A percentile compares a stretch with the other conserved stretches of the same genome.
phyloP scores from a whole-genome alignment of 176 grass and related monocot species.

The Oryza brachyantha region DNA sequence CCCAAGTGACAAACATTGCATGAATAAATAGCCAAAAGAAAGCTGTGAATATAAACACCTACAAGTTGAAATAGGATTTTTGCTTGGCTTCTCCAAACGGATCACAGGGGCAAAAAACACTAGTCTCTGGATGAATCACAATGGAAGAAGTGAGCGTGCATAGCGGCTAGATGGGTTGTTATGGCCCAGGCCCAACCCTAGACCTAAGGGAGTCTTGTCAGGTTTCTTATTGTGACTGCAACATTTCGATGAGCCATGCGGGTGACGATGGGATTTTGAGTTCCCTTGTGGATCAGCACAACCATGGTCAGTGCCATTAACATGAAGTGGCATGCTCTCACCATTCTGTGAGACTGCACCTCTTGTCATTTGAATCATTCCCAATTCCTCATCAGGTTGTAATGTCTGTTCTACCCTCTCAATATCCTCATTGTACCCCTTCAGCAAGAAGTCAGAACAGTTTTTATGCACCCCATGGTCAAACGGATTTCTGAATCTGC shows the following conservation, averaged over 20 bases:
- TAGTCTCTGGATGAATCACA: slow-evolving; percentile 47
- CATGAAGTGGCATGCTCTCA: slow-evolving; percentile 41
- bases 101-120: slow-evolving; percentile 48
- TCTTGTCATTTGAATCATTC: slow-evolving; percentile 63
- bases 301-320: slow-evolving; percentile 45
- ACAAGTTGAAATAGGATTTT: slow-evolving; percentile 24
- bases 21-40: slow-evolving; percentile 29
- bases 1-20: neutral
- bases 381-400: slow-evolving; percentile 57
- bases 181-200: slow-evolving; percentile 69
- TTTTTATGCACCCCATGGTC: slow-evolving; percentile 77
- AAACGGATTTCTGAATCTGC: slow-evolving; percentile 86
- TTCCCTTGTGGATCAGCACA: slow-evolving; percentile 42
- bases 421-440: slow-evolving; percentile 82
- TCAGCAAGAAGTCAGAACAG: slow-evolving; percentile 86
- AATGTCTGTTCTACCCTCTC: slow-evolving; percentile 41
- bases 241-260: slow-evolving; percentile 44
- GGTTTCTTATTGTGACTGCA: slow-evolving; percentile 42
- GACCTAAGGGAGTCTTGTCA: slow-evolving; percentile 49
- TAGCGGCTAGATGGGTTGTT: slow-evolving; percentile 55
- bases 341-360: slow-evolving; percentile 40
- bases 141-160: slow-evolving; percentile 56
- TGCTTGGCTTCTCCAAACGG: neutral
- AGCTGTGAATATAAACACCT: slow-evolving; percentile 26
- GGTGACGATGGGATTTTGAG: slow-evolving; percentile 42